Percentiles rank a stretch among this genome's conserved stretches.
Conservation (phyloP, 352 stramenopile species). For the Pythium oligandrum region DNA sequence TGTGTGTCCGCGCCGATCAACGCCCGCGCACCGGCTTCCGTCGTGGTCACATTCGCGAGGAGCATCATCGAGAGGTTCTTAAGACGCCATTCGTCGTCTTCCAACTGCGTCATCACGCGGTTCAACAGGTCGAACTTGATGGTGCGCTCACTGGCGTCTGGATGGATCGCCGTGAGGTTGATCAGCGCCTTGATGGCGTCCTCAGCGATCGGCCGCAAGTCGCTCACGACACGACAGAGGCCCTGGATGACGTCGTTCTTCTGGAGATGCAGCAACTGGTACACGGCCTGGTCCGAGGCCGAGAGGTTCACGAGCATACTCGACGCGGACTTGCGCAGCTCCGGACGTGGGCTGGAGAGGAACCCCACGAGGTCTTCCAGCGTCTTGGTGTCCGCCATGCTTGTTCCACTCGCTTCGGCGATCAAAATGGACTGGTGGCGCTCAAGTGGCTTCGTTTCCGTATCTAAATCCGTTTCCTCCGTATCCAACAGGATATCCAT, state of each 20-base stretch:
- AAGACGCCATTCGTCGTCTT: conserved; percentile 76
- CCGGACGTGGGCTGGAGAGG: conserved; percentile 72
- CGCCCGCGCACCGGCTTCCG: conserved; percentile 50
- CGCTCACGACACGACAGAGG: conserved; percentile 74
- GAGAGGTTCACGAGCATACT: conserved; percentile 81
- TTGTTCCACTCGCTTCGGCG: conserved; percentile 2
- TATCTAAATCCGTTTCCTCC: no score
- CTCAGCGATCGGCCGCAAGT: conserved; percentile 79
- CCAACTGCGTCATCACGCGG: conserved; percentile 81
- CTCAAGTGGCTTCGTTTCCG: background rate
- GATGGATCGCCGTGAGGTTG: conserved; percentile 78
- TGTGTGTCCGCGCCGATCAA: conserved; percentile 63
- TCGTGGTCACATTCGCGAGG: conserved; percentile 78
- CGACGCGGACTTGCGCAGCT: conserved; percentile 82
- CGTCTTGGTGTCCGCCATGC: conserved; percentile 54
- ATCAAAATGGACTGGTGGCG: background rate
- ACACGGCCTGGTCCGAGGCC: conserved; percentile 72
- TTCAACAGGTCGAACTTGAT: conserved; percentile 81
- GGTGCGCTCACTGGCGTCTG: conserved; percentile 55
- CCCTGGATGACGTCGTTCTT: conserved; percentile 73
- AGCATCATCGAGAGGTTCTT: conserved; percentile 88
- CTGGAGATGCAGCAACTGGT: conserved; percentile 67
- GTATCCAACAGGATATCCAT: no score
- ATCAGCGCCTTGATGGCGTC: conserved; percentile 86
- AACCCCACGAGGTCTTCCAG: conserved; percentile 83